These are phyloP conservation scores for Malus fusca DNA, from an alignment of 306 rosid genomes.

Conservation along the genomic window DNA sequence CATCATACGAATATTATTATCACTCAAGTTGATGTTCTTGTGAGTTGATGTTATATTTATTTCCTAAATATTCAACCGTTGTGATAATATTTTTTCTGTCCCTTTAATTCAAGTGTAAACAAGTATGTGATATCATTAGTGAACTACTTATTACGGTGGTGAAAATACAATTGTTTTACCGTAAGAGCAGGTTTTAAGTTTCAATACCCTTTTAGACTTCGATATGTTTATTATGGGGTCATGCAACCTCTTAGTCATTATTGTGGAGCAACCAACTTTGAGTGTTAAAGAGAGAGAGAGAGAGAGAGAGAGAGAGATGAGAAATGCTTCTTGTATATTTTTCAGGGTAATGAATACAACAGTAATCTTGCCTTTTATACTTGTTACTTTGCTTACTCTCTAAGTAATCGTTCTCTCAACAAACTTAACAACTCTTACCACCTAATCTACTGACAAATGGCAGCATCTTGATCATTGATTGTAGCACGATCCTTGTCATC, in stretches of 20 bases:
- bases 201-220: background rate
- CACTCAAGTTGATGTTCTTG: no score
- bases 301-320: no score
- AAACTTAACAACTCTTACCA: no score
- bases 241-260: background rate
- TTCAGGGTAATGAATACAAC: no score
- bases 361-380: no score
- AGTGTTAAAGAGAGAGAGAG: background rate
- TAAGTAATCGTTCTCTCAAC: no score
- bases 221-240: background rate
- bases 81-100: background rate
- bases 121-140: background rate
- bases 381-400: no score
- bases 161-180: background rate
- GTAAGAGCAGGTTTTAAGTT: background rate
- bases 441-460: no score
- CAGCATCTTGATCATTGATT: no score
- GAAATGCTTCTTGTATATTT: no score
- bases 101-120: background rate
- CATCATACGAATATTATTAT: no score
- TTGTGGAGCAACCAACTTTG: background rate
- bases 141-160: background rate
- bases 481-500: no score
- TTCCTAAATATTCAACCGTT: background rate
- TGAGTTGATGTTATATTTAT: background rate